Percentiles rank a stretch among this genome's conserved stretches.
These are phyloP conservation scores for Apiospora malaysiana DNA, from an alignment of 2,329 filamentous ascomycete genomes.

Conservation along the genomic window DNA sequence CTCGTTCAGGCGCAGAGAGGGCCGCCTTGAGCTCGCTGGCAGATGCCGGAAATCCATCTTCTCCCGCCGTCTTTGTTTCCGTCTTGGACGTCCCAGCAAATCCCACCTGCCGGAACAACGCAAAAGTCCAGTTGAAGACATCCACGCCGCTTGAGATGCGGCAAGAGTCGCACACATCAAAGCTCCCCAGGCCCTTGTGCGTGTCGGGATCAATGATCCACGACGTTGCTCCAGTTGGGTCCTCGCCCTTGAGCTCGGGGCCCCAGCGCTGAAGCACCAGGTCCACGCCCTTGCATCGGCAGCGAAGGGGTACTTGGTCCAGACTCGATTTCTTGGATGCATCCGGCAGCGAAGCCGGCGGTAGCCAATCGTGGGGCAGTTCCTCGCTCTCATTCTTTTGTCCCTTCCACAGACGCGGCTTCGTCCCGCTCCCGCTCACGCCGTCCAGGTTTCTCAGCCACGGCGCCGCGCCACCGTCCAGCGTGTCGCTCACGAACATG, in stretches of 20 bases:
- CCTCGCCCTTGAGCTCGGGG: slow-evolving; percentile 34
- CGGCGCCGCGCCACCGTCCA: slow-evolving; percentile 56
- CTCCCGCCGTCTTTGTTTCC: neutral
- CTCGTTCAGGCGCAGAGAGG: slow-evolving; percentile 36
- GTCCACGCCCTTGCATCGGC: slow-evolving; percentile 53
- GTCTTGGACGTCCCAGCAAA: slow-evolving; percentile 31
- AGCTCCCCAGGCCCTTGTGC: slow-evolving; percentile 44
- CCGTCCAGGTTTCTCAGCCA: slow-evolving; percentile 49
- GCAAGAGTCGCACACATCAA: slow-evolving; percentile 56
- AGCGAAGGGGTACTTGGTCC: slow-evolving; percentile 45
- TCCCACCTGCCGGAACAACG: slow-evolving; percentile 45
- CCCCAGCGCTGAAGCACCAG: slow-evolving; percentile 44
- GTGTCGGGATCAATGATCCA: slow-evolving; percentile 50
- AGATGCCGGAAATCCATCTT: slow-evolving; percentile 37
- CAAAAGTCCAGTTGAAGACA: slow-evolving; percentile 53
- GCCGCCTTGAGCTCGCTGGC: slow-evolving; percentile 42
- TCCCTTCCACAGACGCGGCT: slow-evolving; percentile 36
- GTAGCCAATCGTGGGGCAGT: slow-evolving; percentile 41
- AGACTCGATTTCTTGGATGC: slow-evolving; percentile 28
- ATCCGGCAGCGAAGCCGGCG: slow-evolving; percentile 21
- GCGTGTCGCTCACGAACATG: slow-evolving; percentile 55
- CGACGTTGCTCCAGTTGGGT: slow-evolving; percentile 41
- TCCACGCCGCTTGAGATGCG: slow-evolving; percentile 49
- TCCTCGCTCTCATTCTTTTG: slow-evolving; percentile 32
- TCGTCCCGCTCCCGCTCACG: slow-evolving; percentile 30